phyloP scores from a whole-genome alignment of 805 yeast species.

The Osmozyma mogii region DNA sequence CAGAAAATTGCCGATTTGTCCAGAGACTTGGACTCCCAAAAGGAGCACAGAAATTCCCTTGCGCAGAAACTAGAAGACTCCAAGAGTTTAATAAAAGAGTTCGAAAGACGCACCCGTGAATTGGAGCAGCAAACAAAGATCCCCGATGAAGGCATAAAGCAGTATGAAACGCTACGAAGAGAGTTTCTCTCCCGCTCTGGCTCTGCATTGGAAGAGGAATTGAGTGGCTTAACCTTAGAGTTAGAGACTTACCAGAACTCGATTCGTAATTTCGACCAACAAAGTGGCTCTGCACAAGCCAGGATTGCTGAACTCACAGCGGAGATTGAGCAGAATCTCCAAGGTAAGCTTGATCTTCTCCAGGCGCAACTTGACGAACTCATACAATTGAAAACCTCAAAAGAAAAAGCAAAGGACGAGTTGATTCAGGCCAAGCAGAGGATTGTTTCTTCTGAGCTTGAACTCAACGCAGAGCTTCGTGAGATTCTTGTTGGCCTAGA shows the following conservation, averaged over 20 bases:
- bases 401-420: constrained; percentile 16
- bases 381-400: constrained; percentile 20
- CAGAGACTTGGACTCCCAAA: constrained; percentile 48
- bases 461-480: constrained; percentile 55
- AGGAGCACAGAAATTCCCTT: constrained; percentile 30
- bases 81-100: constrained; percentile 21
- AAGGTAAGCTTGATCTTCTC: constrained; percentile 23
- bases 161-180: constrained; percentile 53
- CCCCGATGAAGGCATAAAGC: constrained; percentile 43
- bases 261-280: constrained; percentile 18
- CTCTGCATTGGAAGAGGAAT: constrained; percentile 45
- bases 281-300: constrained; percentile 28
- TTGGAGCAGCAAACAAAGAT: constrained; percentile 19
- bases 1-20: constrained; percentile 42
- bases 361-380: constrained; percentile 24
- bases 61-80: constrained; percentile 42
- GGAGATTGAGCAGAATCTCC: constrained; percentile 26
- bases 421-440: constrained; percentile 30
- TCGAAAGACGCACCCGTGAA: constrained; percentile 18
- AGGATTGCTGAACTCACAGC: constrained; percentile 34
- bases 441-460: constrained; percentile 41
- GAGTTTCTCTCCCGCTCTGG: constrained; percentile 49
- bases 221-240: constrained; percentile 34
- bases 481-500: constrained; percentile 54
- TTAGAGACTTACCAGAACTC: constrained; percentile 32